These are phyloP conservation scores for Mrakia gelida DNA, from an alignment of 768 basidiomycete genomes.

Conservation along the genomic window DNA sequence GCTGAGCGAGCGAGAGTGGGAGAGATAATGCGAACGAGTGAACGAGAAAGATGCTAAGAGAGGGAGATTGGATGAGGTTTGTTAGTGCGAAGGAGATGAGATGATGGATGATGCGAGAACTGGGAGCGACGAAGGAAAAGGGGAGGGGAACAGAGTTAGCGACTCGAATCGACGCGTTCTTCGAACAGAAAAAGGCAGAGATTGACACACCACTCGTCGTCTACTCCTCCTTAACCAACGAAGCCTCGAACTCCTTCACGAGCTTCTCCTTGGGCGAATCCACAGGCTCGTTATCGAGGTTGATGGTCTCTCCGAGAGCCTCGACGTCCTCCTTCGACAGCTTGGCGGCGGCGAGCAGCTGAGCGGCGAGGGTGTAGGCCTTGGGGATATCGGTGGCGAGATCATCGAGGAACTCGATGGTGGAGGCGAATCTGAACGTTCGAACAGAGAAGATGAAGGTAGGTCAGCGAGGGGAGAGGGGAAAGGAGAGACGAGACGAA, in stretches of 20 bases:
- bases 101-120: conserved; percentile 3
- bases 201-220: background rate
- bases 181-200: background rate
- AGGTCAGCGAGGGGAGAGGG: background rate
- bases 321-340: conserved; percentile 40
- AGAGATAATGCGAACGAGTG: background rate
- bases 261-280: conserved; percentile 23
- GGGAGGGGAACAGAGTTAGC: background rate
- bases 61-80: background rate
- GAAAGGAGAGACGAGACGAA: background rate
- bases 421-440: conserved; percentile 53
- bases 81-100: background rate
- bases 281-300: conserved; percentile 29
- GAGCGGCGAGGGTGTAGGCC: conserved; percentile 69
- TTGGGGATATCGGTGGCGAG: conserved; percentile 85
- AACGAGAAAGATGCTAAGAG: background rate
- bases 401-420: conserved; percentile 77
- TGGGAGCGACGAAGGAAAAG: too few species aligned
- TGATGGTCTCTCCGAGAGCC: conserved; percentile 35
- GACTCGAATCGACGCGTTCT: background rate
- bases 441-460: background rate
- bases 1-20: background rate
- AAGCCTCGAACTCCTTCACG: conserved; percentile 39
- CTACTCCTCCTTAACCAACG: background rate
- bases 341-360: conserved; percentile 53